Percentiles rank a stretch among this genome's conserved stretches.
phyloP scores from a whole-genome alignment of 768 basidiomycete species.

The Boletus speciosus region DNA sequence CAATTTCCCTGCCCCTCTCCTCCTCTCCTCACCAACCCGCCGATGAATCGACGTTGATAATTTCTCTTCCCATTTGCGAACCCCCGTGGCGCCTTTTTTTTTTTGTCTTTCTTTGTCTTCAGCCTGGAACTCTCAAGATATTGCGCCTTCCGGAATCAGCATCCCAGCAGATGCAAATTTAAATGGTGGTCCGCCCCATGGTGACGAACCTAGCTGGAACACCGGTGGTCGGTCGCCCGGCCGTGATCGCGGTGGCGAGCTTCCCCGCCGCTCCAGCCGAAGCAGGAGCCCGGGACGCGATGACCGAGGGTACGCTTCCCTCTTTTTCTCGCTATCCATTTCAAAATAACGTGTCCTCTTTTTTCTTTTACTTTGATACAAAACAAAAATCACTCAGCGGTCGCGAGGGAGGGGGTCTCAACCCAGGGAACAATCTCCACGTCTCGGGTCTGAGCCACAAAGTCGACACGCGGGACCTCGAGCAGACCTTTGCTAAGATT shows the following conservation, averaged over 20 bases:
- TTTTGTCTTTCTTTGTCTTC: constrained; percentile 28
- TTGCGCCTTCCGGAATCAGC: constrained; percentile 70
- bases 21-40: constrained; percentile 27
- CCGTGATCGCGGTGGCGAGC: constrained; percentile 41
- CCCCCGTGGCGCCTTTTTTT: constrained; percentile 5
- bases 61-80: constrained; percentile 33
- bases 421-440: constrained; percentile 67
- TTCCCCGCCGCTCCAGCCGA: constrained; percentile 66
- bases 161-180: constrained; percentile 56
- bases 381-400: constrained; percentile 4
- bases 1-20: constrained; percentile 10
- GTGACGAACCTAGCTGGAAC: constrained; percentile 59
- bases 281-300: constrained; percentile 71
- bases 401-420: constrained; percentile 37
- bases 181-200: constrained; percentile 43
- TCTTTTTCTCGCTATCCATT: not conserved
- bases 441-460: constrained; percentile 57
- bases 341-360: not conserved
- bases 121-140: constrained; percentile 86
- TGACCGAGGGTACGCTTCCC: constrained; percentile 52
- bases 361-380: not conserved
- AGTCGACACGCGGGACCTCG: constrained; percentile 82
- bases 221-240: constrained; percentile 42
- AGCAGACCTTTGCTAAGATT: constrained; percentile 82
- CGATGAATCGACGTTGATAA: constrained; percentile 43